phyloP scores from a whole-genome alignment of 257 asterid species.

The Penstemon newberryi region DNA sequence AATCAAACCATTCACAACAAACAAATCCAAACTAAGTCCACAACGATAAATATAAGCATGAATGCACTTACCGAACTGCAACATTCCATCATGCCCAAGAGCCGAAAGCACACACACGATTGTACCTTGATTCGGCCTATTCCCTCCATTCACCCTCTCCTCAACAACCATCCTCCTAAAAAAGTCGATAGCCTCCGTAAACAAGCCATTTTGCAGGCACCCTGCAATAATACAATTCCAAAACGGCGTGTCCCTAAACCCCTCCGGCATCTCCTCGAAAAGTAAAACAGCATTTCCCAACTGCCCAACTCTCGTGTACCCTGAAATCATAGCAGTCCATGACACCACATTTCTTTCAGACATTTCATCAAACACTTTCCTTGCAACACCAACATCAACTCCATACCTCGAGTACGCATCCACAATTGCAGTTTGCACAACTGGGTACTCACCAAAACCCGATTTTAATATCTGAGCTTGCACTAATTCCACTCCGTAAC shows the following conservation, averaged over 20 bases:
- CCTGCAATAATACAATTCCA: constrained; percentile 86
- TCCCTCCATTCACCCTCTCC: constrained; percentile 34
- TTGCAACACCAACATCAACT: constrained; percentile 44
- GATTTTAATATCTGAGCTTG: constrained; percentile 62
- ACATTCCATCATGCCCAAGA: constrained; percentile 64
- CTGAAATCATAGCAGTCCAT: constrained; percentile 88
- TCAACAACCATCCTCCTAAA: constrained; percentile 66
- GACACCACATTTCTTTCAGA: constrained; percentile 59
- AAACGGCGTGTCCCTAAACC: constrained; percentile 61
- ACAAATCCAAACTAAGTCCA: constrained; percentile 41
- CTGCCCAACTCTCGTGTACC: constrained; percentile 59
- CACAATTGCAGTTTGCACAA: constrained; percentile 66
- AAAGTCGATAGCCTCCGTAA: constrained; percentile 58
- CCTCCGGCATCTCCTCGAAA: constrained; percentile 58
- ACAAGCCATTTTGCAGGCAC: constrained; percentile 73
- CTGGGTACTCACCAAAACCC: constrained; percentile 54
- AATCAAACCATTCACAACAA: constrained; percentile 54
- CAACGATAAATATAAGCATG: constrained; percentile 58
- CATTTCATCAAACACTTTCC: constrained; percentile 74
- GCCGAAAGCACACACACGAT: constrained; percentile 65
- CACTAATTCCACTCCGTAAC: constrained; percentile 58
- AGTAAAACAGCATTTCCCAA: constrained; percentile 60
- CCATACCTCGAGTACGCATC: constrained; percentile 57
- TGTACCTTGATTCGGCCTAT: constrained; percentile 68
- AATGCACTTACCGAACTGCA: constrained; percentile 69